Base-by-base conservation (phyloP, 192 early-diverging fungal genomes). In the Podila clonocystis region DNA sequence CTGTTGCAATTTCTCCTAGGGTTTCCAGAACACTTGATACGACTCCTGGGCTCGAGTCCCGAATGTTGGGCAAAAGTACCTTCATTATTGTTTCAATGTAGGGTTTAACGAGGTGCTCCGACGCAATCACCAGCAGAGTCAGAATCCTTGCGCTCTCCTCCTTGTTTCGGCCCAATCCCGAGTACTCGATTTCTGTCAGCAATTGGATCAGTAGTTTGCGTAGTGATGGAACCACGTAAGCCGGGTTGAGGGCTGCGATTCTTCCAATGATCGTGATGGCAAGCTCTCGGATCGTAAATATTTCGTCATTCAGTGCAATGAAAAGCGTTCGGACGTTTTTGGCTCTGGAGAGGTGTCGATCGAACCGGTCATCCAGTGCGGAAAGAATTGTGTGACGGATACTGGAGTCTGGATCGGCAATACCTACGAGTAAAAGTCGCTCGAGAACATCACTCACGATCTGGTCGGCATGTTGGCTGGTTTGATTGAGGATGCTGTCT, bases 151-250 rank as follows among this genome's bases (percentile, higher is more conserved):
- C 92, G 58, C 92, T 89, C 79, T 97, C 95, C 82, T 97, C 95
- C 52, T 93, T 93, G 71, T 93, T 93, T 34, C 94, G 89, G 41
- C 65, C 91, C 2, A 90, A 79, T 11, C 83, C 82, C 4, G 97
- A 92, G 80, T 94, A 97, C 79, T 99, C 95, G 19, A 99, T 82
- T 83, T 98, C 96, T 26, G 94, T 94, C 58, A 99, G 72, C 4
- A 98, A 77, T 63, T 96, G 93, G 67, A 95, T 93, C 12, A 98
- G 72, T 2, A 93, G 89, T 70, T 96, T 94, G 22, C 95, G 86
- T 34, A 99, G 85, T 0, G 91, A 92, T 3, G 97, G 95, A 82
- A 95, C 89, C 5, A 97, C 93, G 73, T 95, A 96, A 1, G 95
- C 97, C 9, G 97, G 97, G 75, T 98, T 99, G 70, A 90, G 89